phyloP scores from a whole-genome alignment of 2,329 filamentous ascomycete species.

The Colletotrichum magnum region DNA sequence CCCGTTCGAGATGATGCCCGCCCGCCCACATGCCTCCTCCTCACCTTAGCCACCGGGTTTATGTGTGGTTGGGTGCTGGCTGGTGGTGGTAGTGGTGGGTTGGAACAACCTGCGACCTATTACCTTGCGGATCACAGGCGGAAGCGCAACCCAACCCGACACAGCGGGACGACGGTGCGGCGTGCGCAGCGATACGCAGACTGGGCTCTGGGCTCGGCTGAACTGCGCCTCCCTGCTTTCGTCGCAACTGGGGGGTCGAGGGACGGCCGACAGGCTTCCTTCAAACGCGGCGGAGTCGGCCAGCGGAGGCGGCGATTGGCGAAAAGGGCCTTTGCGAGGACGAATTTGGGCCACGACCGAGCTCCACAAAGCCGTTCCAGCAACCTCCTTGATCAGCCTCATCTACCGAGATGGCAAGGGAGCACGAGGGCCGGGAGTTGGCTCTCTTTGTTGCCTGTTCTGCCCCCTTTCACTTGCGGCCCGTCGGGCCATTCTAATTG shows the following conservation, averaged over 20 bases:
- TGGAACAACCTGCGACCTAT: conserved; percentile 13
- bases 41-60: conserved; percentile 25
- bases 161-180: conserved; percentile 19
- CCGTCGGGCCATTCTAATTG: conserved; percentile 4
- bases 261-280: conserved; percentile 6
- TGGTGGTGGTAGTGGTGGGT: conserved; percentile 9
- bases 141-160: conserved; percentile 15
- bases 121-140: not conserved
- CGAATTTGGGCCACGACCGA: conserved; percentile 16
- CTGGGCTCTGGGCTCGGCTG: conserved; percentile 9
- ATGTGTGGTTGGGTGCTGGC: not conserved
- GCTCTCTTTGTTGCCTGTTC: conserved; percentile 4
- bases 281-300: conserved; percentile 34
- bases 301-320: conserved; percentile 34
- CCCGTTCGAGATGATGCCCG: not conserved
- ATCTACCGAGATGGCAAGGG: conserved; percentile 34
- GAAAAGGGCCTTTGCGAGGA: not conserved
- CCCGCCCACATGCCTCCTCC: conserved; percentile 22
- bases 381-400: conserved; percentile 30
- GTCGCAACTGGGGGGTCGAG: conserved; percentile 20
- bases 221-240: conserved; percentile 39
- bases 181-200: not conserved
- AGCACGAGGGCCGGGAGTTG: conserved; percentile 3
- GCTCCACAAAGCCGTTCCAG: conserved; percentile 32
- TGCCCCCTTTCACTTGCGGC: not conserved